Percentiles rank a stretch among this genome's conserved stretches.
Evolutionary conservation across 192 early-diverging fungal species (phyloP).

Genomic region (Coemansia sp.): DNA sequence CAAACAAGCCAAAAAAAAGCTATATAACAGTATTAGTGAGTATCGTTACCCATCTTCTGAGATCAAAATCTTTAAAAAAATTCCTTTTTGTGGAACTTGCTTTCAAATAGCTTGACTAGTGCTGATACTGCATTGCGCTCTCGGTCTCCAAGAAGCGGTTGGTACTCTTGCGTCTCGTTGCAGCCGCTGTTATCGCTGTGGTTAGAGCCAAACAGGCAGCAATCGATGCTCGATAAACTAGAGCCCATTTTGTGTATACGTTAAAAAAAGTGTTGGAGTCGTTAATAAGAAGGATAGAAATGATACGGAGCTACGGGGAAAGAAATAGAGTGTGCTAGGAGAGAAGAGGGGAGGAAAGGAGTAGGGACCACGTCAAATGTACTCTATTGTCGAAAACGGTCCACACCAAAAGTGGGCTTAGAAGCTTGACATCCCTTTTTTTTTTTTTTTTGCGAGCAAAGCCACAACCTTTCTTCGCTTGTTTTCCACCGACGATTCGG

Average conservation of each 20-base stretch:
- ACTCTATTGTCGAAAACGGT: no score
- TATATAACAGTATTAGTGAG: no score
- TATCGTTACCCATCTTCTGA: no score
- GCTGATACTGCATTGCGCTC: slow-evolving; percentile 44
- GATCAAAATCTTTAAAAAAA: no score
- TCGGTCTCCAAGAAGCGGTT: slow-evolving; percentile 25
- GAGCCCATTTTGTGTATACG: not conserved
- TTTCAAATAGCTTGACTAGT: slow-evolving; percentile 48
- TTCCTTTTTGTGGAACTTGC: not conserved
- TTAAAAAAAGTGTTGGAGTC: not conserved
- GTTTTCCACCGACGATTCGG: no score
- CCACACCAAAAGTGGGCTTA: not conserved
- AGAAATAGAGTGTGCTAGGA: not conserved
- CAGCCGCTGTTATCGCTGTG: not conserved
- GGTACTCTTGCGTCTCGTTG: slow-evolving; percentile 15
- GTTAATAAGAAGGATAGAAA: not conserved
- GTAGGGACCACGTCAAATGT: not conserved
- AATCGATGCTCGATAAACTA: not conserved
- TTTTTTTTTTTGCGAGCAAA: not conserved
- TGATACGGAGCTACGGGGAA: not conserved
- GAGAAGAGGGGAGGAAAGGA: not conserved
- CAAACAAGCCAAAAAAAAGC: no score
- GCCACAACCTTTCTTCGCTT: no score
- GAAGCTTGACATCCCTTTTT: not conserved
- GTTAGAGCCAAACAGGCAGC: not conserved